Conservation (phyloP, 371 early-diverging fungal genomes). For the Syncephalastrum racemosum region DNA sequence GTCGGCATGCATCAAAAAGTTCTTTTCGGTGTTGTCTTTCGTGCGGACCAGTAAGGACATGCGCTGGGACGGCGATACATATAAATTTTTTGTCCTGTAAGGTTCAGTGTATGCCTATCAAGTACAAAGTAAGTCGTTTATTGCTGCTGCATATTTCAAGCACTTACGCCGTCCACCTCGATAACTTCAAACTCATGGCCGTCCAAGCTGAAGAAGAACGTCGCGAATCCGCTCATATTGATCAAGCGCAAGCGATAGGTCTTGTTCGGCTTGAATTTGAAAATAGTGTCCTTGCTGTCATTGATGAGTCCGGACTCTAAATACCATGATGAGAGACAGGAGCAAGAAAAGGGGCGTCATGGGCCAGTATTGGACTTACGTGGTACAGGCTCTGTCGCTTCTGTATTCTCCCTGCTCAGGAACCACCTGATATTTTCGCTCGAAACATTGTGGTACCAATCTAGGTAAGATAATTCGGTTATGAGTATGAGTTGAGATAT, state of each 20-base stretch:
- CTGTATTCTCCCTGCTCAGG: conserved; percentile 49
- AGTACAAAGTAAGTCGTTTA: background rate
- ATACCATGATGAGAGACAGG: background rate
- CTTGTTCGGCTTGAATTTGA: conserved; percentile 26
- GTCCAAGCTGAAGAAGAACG: conserved; percentile 68
- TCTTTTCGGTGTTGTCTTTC: conserved; percentile 50
- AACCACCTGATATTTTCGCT: conserved; percentile 39
- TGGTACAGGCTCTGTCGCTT: conserved; percentile 48
- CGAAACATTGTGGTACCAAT: conserved; percentile 62
- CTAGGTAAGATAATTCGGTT: conserved; percentile 15
- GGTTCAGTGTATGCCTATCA: conserved; percentile 42
- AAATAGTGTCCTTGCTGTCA: conserved; percentile 25
- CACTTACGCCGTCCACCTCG: conserved; percentile 71
- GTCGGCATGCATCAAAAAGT: conserved; percentile 69
- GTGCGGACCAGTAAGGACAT: conserved; percentile 68
- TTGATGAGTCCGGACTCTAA: conserved; percentile 48
- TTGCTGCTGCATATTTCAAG: too few relatives aligned
- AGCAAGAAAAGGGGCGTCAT: background rate
- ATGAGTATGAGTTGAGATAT: background rate
- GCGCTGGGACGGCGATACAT: conserved; percentile 66
- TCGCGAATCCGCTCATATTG: conserved; percentile 65
- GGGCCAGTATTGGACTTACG: background rate
- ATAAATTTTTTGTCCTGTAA: conserved; percentile 47
- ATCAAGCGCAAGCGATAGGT: conserved; percentile 45
- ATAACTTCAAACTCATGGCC: conserved; percentile 75